Evolutionary conservation across 371 early-diverging fungal species (phyloP), one percentile per base, ranked within the genome.

Genomic region (Actinomortierella wolfii): DNA sequence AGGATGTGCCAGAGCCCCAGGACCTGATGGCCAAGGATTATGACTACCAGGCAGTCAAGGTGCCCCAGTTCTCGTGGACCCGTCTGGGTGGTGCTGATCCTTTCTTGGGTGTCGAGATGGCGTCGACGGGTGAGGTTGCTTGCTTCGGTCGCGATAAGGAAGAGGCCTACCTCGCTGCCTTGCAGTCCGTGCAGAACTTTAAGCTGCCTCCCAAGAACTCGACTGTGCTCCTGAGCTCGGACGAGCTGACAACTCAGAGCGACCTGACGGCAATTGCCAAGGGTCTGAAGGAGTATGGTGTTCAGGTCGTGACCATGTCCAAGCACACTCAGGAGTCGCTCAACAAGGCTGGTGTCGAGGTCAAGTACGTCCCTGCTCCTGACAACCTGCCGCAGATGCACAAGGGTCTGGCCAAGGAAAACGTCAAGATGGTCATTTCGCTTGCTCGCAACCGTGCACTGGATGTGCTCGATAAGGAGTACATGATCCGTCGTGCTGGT

Each of bases 71-170:
- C 87, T 88, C 89, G 34, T 97, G 93, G 90, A 92, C 93, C 49
- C 93, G 97, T 57, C 83, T 97, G 49, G 87, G 88, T 7, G 96
- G 97, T 47, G 96, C 97, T 26, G 97, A 97, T 73, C 96, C 97
- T 41, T 86, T 94, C 80, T 82, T 97, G 49, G 96, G 96, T 54
- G 97, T 97, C 44, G 97, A 97, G 76, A 97, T 97, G 96, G 92
- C 95, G n/a, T 94, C 94, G 9, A 97, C 97, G 1, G 97, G 97
- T 60, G 97, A 97, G 82, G 96, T 97, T 24, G 97, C 97, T 0
- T 95, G 96, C 81, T 97, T 97, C 61, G 97, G 97, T 28, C 80
- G 84, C 21, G 89, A 93, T 65, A 89, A 94, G 59, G 84, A 89
- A 51, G 93, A 94, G 64, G 95, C 96, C 17, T 95, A 89, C 81